Conservation (phyloP, 202 grass and related monocot species). For the Elaeis oleifera region DNA sequence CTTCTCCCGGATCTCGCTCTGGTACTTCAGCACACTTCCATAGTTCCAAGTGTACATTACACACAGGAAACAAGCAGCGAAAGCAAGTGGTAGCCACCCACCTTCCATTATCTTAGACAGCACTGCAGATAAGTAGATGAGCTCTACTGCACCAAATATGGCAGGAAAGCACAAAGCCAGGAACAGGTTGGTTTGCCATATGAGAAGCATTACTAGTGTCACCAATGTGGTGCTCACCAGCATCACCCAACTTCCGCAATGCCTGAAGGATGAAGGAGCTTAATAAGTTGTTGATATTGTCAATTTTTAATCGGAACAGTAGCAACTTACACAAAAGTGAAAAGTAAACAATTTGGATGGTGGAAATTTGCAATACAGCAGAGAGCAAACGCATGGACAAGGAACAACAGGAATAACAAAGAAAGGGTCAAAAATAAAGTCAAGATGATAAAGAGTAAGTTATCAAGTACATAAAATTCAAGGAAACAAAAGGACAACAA, state of each 20-base stretch:
- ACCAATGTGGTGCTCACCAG: slow-evolving; percentile 91
- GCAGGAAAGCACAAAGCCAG: slow-evolving; percentile 64
- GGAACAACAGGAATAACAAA: background rate
- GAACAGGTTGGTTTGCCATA: slow-evolving; percentile 89
- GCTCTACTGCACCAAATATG: slow-evolving; percentile 68
- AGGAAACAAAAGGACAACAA: too few species aligned
- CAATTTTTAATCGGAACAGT: background rate
- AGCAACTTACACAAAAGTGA: background rate
- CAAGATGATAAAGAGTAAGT: background rate
- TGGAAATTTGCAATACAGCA: background rate
- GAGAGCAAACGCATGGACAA: too few species aligned
- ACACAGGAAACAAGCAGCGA: slow-evolving; percentile 68
- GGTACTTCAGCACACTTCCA: slow-evolving; percentile 92
- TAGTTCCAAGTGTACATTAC: slow-evolving; percentile 99
- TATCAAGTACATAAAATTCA: too few species aligned
- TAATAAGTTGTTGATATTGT: background rate
- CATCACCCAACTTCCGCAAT: slow-evolving; percentile 99
- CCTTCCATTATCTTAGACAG: slow-evolving; percentile 89
- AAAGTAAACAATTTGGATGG: background rate
- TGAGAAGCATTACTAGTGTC: slow-evolving; percentile 94
- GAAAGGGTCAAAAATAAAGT: background rate
- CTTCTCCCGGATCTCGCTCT: slow-evolving; percentile 91
- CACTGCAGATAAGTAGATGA: slow-evolving; percentile 68
- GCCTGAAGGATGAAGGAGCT: slow-evolving; percentile 27
- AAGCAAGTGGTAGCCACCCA: slow-evolving; percentile 86